Evolutionary conservation across 148 eudicot genomes (phyloP), one percentile per base, ranked within the genome.

Genomic region (Persicaria maculosa): DNA sequence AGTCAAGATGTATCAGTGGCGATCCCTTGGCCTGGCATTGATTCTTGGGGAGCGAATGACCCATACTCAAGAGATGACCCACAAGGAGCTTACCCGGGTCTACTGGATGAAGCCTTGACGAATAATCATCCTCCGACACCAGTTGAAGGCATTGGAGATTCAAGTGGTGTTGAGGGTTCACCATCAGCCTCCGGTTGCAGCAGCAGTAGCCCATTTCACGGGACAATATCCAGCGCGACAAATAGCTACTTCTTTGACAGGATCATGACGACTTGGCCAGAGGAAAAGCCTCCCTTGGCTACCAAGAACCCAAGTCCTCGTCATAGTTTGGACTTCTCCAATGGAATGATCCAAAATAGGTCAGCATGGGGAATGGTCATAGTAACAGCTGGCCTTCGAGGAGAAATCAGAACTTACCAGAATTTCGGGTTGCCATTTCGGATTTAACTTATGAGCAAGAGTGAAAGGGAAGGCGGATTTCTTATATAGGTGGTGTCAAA

Each of bases 341-440:
- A 71, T 47, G 54, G 73, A 9, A 16, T 71, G 2, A 48, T 46
- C 43, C 50, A 48, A 45, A 48, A 48, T 14, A 46, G 53, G 40
- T 46, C 91, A 6, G 97, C 92, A 20, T 93, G 98, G 98, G 94
- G 97, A 48, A 85, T 91, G 85, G 97, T 91, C 61, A 88, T 91
- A 47, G 98, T 91, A 61, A 88, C 97, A 3, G 98, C 98, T 50
- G 89, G 94, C 31, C 84, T 86, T 10, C 75, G 86, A 77, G 98
- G 98, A 10, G 92, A 93, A 83, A 91, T 93, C 67, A 88, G 89
- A 77, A 88, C 91, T 22, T 93, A 86, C 78, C 98, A 89, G 75
- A 93, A 93, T 71, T 93, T 89, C 72, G 98, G 98, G 25, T 72
- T 88, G 79, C 97, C 97, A 5, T 82, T 90, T 68, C 85, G 97